Percentiles rank a stretch among this genome's conserved stretches.
Conservation (phyloP, 2,329 filamentous ascomycete genomes). For the Juglanconis sp. region DNA sequence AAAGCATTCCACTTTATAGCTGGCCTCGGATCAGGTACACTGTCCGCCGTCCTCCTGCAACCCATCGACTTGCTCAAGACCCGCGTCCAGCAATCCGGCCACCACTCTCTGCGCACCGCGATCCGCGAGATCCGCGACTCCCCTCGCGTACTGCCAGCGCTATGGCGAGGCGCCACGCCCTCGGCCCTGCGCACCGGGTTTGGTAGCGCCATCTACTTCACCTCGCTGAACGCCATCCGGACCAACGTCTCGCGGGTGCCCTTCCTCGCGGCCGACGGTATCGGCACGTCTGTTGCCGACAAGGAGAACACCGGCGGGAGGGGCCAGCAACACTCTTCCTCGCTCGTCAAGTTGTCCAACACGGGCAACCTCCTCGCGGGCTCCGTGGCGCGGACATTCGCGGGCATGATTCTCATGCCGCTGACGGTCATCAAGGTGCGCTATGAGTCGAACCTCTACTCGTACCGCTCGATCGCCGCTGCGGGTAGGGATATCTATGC, state of each 20-base stretch:
- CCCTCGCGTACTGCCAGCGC: slow-evolving; percentile 60
- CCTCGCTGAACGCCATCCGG: slow-evolving; percentile 79
- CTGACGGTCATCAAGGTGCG: slow-evolving; percentile 95
- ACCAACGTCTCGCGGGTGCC: slow-evolving; percentile 54
- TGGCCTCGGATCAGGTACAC: slow-evolving; percentile 80
- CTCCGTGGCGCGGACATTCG: slow-evolving; percentile 77
- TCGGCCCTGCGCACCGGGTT: slow-evolving; percentile 91
- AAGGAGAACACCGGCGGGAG: slow-evolving; percentile 47
- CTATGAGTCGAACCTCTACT: slow-evolving; percentile 85
- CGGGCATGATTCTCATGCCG: slow-evolving; percentile 91
- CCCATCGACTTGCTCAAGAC: slow-evolving; percentile 96
- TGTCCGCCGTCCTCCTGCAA: slow-evolving; percentile 86
- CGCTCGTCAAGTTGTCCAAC: slow-evolving; percentile 78
- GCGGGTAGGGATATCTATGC: slow-evolving; percentile 73
- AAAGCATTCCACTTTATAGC: slow-evolving; percentile 82
- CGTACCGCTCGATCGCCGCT: slow-evolving; percentile 71
- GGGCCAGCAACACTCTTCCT: slow-evolving; percentile 58
- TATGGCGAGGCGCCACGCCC: slow-evolving; percentile 92
- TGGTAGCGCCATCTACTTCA: slow-evolving; percentile 92
- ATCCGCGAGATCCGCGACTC: slow-evolving; percentile 67
- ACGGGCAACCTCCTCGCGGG: slow-evolving; percentile 83
- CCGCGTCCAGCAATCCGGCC: slow-evolving; percentile 82
- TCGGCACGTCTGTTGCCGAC: slow-evolving; percentile 18
- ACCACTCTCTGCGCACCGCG: slow-evolving; percentile 64
- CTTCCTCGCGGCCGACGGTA: slow-evolving; percentile 29